Conservation (phyloP, 345 rosid species). For the Eucalyptus pumila region DNA sequence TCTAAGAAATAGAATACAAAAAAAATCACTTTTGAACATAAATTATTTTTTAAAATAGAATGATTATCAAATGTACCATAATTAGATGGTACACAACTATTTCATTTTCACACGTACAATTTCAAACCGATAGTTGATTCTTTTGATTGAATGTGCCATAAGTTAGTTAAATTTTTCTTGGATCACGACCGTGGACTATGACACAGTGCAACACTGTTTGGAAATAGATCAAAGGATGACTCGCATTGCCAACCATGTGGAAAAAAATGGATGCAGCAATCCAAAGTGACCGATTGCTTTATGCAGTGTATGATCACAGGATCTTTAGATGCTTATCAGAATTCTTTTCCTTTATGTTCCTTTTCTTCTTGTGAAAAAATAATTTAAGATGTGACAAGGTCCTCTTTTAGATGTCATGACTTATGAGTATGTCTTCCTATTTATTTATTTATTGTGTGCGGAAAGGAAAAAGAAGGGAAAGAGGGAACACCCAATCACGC, state of each 20-base stretch:
- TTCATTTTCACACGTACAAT: neutral
- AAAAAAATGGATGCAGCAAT: neutral
- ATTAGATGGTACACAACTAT: neutral
- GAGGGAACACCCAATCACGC: neutral
- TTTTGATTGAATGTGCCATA: neutral
- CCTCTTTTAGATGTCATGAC: neutral
- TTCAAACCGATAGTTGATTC: neutral
- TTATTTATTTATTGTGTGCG: neutral
- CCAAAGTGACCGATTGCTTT: neutral
- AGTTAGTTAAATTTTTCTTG: neutral
- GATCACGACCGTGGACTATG: neutral
- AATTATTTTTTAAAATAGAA: no score
- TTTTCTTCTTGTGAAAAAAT: neutral
- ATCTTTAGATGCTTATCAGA: neutral
- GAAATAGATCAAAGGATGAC: neutral
- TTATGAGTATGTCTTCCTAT: neutral
- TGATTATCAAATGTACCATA: no score
- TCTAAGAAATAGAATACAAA: accelerated
- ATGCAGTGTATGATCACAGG: neutral
- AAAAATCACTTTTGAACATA: accelerated
- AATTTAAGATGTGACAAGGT: neutral
- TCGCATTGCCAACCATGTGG: neutral
- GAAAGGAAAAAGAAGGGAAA: neutral
- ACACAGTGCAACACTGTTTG: neutral
- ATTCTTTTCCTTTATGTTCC: neutral